A percentile compares a stretch with the other conserved stretches of the same genome.
Conservation (phyloP, 1,284 basidiomycete species). For the Austropuccinia psidii region DNA sequence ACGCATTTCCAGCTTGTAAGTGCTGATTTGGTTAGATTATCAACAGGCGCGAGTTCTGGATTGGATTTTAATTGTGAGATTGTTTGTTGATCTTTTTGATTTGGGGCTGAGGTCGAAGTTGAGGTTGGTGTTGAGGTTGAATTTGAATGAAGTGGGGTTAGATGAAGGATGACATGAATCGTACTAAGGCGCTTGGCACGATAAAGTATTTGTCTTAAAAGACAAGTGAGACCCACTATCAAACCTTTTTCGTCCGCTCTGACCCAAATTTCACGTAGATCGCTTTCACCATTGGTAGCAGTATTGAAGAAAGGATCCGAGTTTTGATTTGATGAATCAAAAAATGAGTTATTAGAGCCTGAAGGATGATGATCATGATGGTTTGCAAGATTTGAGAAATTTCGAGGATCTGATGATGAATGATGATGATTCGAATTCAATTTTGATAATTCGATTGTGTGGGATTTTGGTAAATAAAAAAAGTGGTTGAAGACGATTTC, state of each 20-base stretch:
- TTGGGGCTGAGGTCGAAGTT: not conserved
- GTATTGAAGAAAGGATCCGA: constrained; percentile 6
- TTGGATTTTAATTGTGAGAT: constrained; percentile 44
- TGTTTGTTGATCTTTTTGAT: not conserved
- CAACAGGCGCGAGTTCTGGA: constrained; percentile 42
- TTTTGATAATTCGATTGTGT: not conserved
- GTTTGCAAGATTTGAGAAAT: not conserved
- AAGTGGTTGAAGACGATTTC: constrained; percentile 32
- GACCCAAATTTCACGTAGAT: constrained; percentile 23
- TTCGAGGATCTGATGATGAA: not conserved
- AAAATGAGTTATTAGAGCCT: not conserved
- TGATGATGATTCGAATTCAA: constrained; percentile 3
- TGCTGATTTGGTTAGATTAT: not conserved
- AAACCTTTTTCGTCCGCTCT: constrained; percentile 29
- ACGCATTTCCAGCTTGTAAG: constrained; percentile 27
- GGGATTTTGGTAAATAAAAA: constrained; percentile 19
- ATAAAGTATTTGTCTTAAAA: constrained; percentile 61
- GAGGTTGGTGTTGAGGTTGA: not conserved
- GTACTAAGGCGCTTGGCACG: constrained; percentile 65
- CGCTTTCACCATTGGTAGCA: constrained; percentile 23
- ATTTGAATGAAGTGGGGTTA: constrained; percentile 49
- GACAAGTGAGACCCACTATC: constrained; percentile 21
- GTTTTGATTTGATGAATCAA: constrained; percentile 1
- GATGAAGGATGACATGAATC: constrained; percentile 77
- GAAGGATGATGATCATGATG: too few relatives aligned